Conservation (phyloP, 2,329 filamentous ascomycete species). For the Pseudogymnoascus verrucosus region DNA sequence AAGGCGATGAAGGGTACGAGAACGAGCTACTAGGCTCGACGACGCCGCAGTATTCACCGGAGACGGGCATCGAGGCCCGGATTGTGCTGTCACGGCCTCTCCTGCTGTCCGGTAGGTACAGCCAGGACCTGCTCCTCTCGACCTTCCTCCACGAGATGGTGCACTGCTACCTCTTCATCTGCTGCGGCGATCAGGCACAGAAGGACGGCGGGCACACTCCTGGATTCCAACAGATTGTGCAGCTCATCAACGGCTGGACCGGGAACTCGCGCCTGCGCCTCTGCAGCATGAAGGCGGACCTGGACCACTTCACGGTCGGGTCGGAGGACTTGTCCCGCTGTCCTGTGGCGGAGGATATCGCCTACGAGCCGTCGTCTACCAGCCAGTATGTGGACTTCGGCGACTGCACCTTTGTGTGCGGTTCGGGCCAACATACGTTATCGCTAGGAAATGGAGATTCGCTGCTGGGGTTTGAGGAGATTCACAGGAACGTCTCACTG, state of each 20-base stretch:
- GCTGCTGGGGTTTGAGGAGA: not conserved
- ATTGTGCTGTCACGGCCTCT: slow-evolving; percentile 55
- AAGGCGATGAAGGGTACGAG: slow-evolving; percentile 41
- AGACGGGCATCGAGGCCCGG: slow-evolving; percentile 51
- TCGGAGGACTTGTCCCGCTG: not conserved
- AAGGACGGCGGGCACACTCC: slow-evolving; percentile 51
- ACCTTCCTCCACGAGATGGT: slow-evolving; percentile 61
- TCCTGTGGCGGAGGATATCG: not conserved
- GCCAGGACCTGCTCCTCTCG: slow-evolving; percentile 52
- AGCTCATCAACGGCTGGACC: slow-evolving; percentile 54
- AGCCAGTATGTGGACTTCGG: not conserved
- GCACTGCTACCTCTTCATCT: slow-evolving; percentile 58
- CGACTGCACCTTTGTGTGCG: slow-evolving; percentile 1
- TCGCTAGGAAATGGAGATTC: not conserved
- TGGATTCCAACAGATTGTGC: slow-evolving; percentile 51
- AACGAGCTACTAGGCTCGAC: slow-evolving; percentile 55
- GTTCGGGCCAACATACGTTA: slow-evolving; percentile 3
- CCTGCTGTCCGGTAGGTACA: slow-evolving; percentile 44
- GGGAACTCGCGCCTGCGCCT: slow-evolving; percentile 47
- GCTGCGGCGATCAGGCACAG: slow-evolving; percentile 49
- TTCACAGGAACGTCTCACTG: not conserved
- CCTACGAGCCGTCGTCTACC: not conserved
- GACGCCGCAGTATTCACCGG: slow-evolving; percentile 39
- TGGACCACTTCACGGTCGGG: slow-evolving; percentile 41
- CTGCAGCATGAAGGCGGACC: slow-evolving; percentile 53